These are phyloP conservation scores for Saturnispora sanitii DNA, from an alignment of 805 yeast species.

Conservation along the genomic window DNA sequence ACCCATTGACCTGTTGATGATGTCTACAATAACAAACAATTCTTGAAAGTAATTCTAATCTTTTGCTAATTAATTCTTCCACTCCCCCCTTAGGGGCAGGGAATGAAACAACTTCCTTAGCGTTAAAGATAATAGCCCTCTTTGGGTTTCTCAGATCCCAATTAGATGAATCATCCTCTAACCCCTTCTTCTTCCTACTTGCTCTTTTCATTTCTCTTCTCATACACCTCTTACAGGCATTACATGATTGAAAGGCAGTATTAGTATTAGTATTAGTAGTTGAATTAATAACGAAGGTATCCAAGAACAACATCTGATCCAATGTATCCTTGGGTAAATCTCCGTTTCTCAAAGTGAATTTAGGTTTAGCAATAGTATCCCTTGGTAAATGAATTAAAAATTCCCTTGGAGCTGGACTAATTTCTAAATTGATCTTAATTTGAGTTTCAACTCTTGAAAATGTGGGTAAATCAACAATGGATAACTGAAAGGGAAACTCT, in stretches of 20 bases:
- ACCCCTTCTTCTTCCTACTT: conserved; percentile 78
- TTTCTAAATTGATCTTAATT: conserved; percentile 59
- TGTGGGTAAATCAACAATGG: conserved; percentile 57
- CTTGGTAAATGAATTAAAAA: conserved; percentile 70
- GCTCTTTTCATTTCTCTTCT: conserved; percentile 93
- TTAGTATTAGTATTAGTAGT: conserved; percentile 10
- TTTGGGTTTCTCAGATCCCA: conserved; percentile 69
- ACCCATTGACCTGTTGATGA: conserved; percentile 83
- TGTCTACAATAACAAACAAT: conserved; percentile 95
- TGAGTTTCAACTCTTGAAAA: conserved; percentile 94
- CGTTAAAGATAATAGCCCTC: conserved; percentile 83
- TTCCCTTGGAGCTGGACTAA: conserved; percentile 73
- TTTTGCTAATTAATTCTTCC: conserved; percentile 23
- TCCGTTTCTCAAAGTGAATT: conserved; percentile 52
- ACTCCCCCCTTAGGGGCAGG: conserved; percentile 42
- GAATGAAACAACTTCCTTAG: conserved; percentile 74
- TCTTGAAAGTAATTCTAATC: conserved; percentile 52
- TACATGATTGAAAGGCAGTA: conserved; percentile 38
- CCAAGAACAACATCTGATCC: conserved; percentile 54
- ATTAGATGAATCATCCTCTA: conserved; percentile 60
- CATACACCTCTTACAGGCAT: conserved; percentile 81
- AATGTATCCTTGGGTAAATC: conserved; percentile 39
- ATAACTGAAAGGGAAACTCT: conserved; percentile 38
- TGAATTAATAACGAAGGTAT: conserved; percentile 58
- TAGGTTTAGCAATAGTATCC: conserved; percentile 80